phyloP scores from a whole-genome alignment of 2,329 filamentous ascomycete species.

The Pestalotiopsis sp. region DNA sequence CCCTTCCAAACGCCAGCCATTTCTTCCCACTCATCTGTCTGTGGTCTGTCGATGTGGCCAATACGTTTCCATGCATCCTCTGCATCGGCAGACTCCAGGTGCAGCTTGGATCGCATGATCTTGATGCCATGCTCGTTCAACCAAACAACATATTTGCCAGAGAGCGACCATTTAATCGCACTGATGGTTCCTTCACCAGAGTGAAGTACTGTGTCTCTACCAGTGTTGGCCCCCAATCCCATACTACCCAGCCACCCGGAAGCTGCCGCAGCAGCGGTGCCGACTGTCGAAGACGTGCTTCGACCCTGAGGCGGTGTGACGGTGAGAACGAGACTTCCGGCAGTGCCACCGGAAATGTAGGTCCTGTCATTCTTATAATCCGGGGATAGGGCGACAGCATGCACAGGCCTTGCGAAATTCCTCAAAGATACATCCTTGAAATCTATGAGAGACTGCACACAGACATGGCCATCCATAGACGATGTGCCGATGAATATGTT shows the following conservation, averaged over 20 bases:
- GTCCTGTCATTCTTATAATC: slow-evolving; percentile 88
- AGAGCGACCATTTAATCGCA: slow-evolving; percentile 92
- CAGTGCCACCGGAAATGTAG: slow-evolving; percentile 88
- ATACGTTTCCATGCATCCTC: slow-evolving; percentile 95
- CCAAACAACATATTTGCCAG: slow-evolving; percentile 92
- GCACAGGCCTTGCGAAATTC: slow-evolving; percentile 91
- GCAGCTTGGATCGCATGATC: slow-evolving; percentile 89
- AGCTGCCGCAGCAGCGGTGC: slow-evolving; percentile 79
- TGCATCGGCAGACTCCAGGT: slow-evolving; percentile 73
- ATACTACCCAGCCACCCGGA: slow-evolving; percentile 91
- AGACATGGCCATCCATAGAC: slow-evolving; percentile 95
- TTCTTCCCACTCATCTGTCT: slow-evolving; percentile 87
- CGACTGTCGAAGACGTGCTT: slow-evolving; percentile 85
- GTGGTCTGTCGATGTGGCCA: slow-evolving; percentile 87
- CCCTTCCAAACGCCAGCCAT: slow-evolving; percentile 97
- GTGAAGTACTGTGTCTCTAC: slow-evolving; percentile 85
- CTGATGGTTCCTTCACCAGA: slow-evolving; percentile 90
- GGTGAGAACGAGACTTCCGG: slow-evolving; percentile 86
- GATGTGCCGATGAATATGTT: slow-evolving; percentile 92
- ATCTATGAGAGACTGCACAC: slow-evolving; percentile 84
- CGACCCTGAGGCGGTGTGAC: slow-evolving; percentile 77
- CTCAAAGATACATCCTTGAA: slow-evolving; percentile 87
- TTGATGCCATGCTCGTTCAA: slow-evolving; percentile 97
- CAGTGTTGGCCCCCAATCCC: slow-evolving; percentile 75
- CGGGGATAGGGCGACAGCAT: slow-evolving; percentile 90